A percentile compares a stretch with the other conserved stretches of the same genome.
Conservation (phyloP, 148 eudicot genomes). For the Fagopyrum esculentum region DNA sequence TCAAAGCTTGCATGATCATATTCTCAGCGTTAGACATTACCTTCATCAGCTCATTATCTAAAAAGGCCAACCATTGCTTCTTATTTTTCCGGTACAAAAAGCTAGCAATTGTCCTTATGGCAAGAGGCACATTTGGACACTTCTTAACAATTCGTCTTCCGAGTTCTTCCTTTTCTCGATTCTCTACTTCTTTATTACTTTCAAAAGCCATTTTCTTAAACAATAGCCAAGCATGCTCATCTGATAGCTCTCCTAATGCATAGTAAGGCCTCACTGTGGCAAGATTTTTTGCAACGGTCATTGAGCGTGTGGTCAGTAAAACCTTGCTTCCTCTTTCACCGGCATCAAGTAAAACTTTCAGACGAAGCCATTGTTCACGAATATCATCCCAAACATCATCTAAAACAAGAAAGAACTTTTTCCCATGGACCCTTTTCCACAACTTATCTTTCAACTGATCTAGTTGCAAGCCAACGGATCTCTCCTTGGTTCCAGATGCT, state of each 20-base stretch:
- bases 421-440: no score
- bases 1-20: constrained; percentile 23
- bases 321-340: no score
- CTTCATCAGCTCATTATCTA: constrained; percentile 9
- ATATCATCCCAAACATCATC: no score
- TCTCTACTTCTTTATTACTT: neutral
- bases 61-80: constrained; percentile 21
- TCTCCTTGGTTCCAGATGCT: constrained; percentile 16
- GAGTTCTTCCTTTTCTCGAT: neutral
- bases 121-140: constrained; percentile 21
- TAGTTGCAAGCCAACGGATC: neutral
- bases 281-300: no score
- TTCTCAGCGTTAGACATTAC: neutral
- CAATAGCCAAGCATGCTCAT: constrained; percentile 23
- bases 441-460: neutral
- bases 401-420: no score
- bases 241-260: constrained; percentile 7
- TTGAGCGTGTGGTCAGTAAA: no score
- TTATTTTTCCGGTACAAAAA: constrained; percentile 18
- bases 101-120: constrained; percentile 23
- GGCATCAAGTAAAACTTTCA: no score
- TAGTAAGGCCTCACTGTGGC: no score
- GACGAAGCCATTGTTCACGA: no score
- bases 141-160: constrained; percentile 9
- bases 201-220: constrained; percentile 20